Evolutionary conservation across 768 basidiomycete species (phyloP), one percentile per base, ranked within the genome.

Genomic region (Tricholoma matsutake): DNA sequence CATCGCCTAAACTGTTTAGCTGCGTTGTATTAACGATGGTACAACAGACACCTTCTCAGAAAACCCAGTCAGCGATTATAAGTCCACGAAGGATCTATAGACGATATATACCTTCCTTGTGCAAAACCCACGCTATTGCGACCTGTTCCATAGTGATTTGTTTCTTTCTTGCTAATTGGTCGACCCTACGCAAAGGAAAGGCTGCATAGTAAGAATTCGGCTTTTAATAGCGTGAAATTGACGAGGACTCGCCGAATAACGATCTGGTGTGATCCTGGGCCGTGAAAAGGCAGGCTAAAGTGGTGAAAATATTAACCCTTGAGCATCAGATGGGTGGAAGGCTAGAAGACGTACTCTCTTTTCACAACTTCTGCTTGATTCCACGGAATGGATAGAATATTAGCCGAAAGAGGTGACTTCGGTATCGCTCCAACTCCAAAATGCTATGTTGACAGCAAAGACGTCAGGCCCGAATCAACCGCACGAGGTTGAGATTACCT

Each of bases 391-490:
- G 79, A 76, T 28, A 83, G 69, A 7, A 80, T 65, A 0, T 83
- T 82, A 35, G 81, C 75, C 22, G 75, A 82, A 20, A 85, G 75
- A 0, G 84, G 83, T 9, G 80, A 82, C 83, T 84, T 86, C 0
- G 83, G 82, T 56, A 85, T 84, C n/a, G 76, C 71, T 2, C 82
- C 84, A 29, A 83, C 81, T 37, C 82, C 82, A 55, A 82, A 78
- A 66, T 79, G 68, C 79, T 82, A 59, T 35, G 32, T 54, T n/a
- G 18, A n/a, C 8, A 31, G 25, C 22, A 25, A 20, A 49, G 13
- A 35, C 14, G 11, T 54, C 22, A 39, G 28, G 49, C 54, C 43
- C 14, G 57, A 43, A 6, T 10, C 5, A 1, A 43, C 41, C 45
- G n/a, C 11, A n/a, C 20, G 14, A 35, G 22, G 18, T 9, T 32